Evolutionary conservation across 306 rosid species (phyloP), one percentile per base, ranked within the genome.

Genomic region (Pterocarpus macrocarpus): DNA sequence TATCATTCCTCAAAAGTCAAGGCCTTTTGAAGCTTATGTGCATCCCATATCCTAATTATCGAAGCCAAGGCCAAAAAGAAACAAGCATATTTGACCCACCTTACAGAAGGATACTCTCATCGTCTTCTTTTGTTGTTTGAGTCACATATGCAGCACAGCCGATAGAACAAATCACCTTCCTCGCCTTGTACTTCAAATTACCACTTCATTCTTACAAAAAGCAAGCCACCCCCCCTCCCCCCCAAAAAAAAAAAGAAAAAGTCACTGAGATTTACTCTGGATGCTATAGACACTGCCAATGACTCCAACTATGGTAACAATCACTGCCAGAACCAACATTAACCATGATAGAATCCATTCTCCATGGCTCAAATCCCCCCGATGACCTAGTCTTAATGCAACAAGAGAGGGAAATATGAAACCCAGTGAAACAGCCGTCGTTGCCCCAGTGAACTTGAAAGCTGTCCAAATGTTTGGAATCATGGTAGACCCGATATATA

Each of bases 391-490:
- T 81, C 89, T 93, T 41, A 95, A 83, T 5, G 98, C 90, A 80
- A 95, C 33, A 56, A 93, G 86, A 49, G 98, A 70, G 10, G 98
- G 98, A 56, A 95, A 93, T 73, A 93, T 93, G 72, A 95, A 95
- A 22, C 99, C 99, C 79, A 95, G 76, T 5, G 98, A 90, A 71
- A 95, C 93, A 10, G 98, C 98, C 2, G 98, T 86, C 3, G 99
- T 95, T 76, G 98, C 97, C 59, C 99, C 99, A 2, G 98, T 95
- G 86, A 95, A 92, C 72, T 95, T 95, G 70, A 95, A 95, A 76
- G 99, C 98, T 7, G 92, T 87, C 98, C 99, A 95, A 74, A 95
- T 93, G 89, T 81, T 95, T 36, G 99, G 98, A 85, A 95, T 80
- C 98, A 93, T 88, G 57, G 99, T 93, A 50, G 98, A 95, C 4